Percentiles rank a stretch among this genome's conserved stretches.
These are phyloP conservation scores for Nicotiana obtusifolia DNA, from an alignment of 257 asterid species.

Conservation along the genomic window DNA sequence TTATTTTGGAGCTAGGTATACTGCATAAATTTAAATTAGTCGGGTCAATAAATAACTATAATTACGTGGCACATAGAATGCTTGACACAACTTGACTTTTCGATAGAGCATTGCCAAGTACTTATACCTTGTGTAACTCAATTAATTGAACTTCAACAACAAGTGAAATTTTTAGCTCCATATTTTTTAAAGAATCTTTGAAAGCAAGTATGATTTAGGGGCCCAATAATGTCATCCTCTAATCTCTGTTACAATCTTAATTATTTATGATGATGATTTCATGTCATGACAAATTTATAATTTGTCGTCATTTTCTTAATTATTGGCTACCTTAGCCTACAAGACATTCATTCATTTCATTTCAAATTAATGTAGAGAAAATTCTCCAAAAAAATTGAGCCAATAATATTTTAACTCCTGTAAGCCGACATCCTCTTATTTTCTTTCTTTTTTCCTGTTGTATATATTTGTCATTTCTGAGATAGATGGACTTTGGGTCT, in stretches of 20 bases:
- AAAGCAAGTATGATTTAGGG: background rate
- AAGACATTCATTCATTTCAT: background rate
- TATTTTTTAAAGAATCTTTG: background rate
- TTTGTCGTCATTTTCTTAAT: constrained; percentile 23
- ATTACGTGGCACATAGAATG: too few relatives aligned
- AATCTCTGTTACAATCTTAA: background rate
- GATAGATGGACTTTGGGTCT: too few relatives aligned
- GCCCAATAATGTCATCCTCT: background rate
- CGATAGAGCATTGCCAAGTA: background rate
- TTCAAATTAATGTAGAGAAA: too few relatives aligned
- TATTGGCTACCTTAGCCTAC: constrained; percentile 11
- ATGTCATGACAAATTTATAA: background rate
- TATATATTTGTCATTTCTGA: background rate
- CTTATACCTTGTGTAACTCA: background rate
- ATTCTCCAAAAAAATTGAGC: background rate
- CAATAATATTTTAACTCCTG: background rate
- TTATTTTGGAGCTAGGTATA: too few relatives aligned
- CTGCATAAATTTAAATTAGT: too few relatives aligned
- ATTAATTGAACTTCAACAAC: background rate
- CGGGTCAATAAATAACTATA: too few relatives aligned
- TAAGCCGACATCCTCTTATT: background rate
- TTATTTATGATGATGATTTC: constrained; percentile 1
- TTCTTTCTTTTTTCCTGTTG: too few relatives aligned
- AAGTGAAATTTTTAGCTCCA: background rate
- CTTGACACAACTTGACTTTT: too few relatives aligned